Evolutionary conservation across 768 basidiomycete species (phyloP).

Genomic region (Pleurotus pulmonarius): DNA sequence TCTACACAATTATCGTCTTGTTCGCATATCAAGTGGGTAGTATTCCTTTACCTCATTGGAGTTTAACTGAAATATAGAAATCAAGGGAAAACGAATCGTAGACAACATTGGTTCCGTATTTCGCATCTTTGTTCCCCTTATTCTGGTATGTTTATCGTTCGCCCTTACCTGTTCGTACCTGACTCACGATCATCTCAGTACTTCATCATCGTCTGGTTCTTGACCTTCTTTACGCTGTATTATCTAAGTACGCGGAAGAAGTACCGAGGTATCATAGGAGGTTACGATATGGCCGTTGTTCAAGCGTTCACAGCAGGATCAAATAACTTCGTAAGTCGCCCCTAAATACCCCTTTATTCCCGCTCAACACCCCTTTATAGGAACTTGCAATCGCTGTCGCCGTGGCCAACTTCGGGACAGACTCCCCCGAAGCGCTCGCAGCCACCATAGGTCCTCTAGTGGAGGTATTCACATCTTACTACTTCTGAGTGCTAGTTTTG

Average conservation of each 20-base stretch:
- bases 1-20: conserved; percentile 77
- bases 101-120: conserved; percentile 75
- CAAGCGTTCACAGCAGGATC: conserved; percentile 79
- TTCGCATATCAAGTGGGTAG: conserved; percentile 55
- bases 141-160: conserved; percentile 28
- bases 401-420: conserved; percentile 73
- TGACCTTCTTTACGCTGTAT: conserved; percentile 55
- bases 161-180: too few relatives aligned
- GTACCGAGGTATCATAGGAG: conserved; percentile 15
- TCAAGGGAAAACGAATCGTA: conserved; percentile 55
- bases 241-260: conserved; percentile 34
- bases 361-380: conserved; percentile 23
- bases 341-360: neutral
- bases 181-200: conserved; percentile 29
- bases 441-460: conserved; percentile 78
- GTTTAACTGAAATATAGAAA: neutral
- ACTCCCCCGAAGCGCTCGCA: conserved; percentile 76
- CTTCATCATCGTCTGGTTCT: conserved; percentile 73
- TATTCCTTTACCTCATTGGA: neutral
- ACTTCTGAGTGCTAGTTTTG: neutral
- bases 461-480: conserved; percentile 39
- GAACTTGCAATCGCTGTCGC: conserved; percentile 84
- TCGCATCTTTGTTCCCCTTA: conserved; percentile 75
- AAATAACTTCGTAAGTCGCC: conserved; percentile 64
- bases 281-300: conserved; percentile 71